Conservation (phyloP, 108 stramenopile genomes). For the Nannochloropsis gaditana region DNA sequence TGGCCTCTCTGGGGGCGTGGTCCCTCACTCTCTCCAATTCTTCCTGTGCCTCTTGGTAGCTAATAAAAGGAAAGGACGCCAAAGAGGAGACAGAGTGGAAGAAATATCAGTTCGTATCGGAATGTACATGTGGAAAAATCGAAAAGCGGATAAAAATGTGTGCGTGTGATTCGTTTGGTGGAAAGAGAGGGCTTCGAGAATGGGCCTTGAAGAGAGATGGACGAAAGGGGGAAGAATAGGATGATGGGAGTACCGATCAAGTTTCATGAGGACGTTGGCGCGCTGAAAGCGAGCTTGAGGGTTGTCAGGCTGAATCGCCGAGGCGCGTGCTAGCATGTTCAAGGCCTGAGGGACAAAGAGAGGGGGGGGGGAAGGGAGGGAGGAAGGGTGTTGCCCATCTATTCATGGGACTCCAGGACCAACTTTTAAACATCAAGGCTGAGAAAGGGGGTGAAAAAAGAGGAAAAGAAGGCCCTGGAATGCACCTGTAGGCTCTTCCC, state of each 20-base stretch:
- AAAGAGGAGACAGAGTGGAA: background rate
- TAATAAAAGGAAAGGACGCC: background rate
- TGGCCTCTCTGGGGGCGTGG: slow-evolving; percentile 80
- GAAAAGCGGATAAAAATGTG: too few species aligned
- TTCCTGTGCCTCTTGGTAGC: slow-evolving; percentile 66
- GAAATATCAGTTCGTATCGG: too few species aligned
- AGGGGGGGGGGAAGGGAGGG: background rate
- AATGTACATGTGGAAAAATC: too few species aligned
- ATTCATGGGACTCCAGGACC: background rate
- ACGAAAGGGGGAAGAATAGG: background rate
- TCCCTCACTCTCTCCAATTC: slow-evolving; percentile 83
- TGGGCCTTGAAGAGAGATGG: too few species aligned
- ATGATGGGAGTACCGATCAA: slow-evolving; percentile 58
- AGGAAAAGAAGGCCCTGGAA: slow-evolving; percentile 35
- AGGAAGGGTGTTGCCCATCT: background rate
- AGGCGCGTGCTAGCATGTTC: slow-evolving; percentile 74
- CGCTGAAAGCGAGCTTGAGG: slow-evolving; percentile 93
- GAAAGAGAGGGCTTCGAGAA: too few species aligned
- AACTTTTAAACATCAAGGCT: background rate
- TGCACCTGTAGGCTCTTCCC: slow-evolving; percentile 35
- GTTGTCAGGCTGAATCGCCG: slow-evolving; percentile 71
- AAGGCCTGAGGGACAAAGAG: slow-evolving; percentile 61
- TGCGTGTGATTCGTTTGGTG: too few species aligned
- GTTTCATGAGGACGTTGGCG: slow-evolving; percentile 77
- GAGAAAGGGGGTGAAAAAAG: background rate